Percentiles rank a stretch among this genome's conserved stretches.
phyloP scores from a whole-genome alignment of 257 asterid species.

The Parsonsia alboflavescens region DNA sequence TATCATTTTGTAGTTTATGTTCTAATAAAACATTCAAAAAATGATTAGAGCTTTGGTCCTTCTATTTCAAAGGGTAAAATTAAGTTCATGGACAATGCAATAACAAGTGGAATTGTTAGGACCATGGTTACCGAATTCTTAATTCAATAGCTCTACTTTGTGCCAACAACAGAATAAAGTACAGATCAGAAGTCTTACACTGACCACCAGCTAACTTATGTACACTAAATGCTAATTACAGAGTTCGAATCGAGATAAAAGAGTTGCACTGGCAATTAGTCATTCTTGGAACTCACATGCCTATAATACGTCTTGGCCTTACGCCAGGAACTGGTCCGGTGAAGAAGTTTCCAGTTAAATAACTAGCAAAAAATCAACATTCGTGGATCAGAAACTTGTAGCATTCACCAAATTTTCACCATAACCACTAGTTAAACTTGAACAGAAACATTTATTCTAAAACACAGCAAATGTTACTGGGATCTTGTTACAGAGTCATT shows the following conservation, averaged over 20 bases:
- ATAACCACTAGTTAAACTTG: neutral
- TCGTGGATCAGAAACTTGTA: slow-evolving; percentile 11
- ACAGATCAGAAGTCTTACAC: neutral
- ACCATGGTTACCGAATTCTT: neutral
- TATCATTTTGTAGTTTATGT: too few species aligned
- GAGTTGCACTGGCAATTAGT: too few species aligned
- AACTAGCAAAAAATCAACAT: slow-evolving; percentile 33
- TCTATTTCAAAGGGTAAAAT: neutral
- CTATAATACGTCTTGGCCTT: slow-evolving; percentile 33
- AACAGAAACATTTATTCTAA: neutral
- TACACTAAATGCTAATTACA: neutral
- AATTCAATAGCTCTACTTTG: neutral
- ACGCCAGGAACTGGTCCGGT: slow-evolving; percentile 45
- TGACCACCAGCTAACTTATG: neutral
- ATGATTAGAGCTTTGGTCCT: too few species aligned
- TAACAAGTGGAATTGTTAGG: neutral
- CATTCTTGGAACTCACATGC: slow-evolving; percentile 29
- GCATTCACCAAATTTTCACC: neutral
- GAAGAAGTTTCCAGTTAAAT: slow-evolving; percentile 54
- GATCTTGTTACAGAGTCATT: neutral
- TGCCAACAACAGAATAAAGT: neutral
- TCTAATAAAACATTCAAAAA: neutral
- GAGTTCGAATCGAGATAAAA: neutral
- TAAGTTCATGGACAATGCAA: neutral
- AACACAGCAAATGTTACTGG: neutral